Base-by-base conservation (phyloP, 805 yeast species). In the Starmera caribaea region DNA sequence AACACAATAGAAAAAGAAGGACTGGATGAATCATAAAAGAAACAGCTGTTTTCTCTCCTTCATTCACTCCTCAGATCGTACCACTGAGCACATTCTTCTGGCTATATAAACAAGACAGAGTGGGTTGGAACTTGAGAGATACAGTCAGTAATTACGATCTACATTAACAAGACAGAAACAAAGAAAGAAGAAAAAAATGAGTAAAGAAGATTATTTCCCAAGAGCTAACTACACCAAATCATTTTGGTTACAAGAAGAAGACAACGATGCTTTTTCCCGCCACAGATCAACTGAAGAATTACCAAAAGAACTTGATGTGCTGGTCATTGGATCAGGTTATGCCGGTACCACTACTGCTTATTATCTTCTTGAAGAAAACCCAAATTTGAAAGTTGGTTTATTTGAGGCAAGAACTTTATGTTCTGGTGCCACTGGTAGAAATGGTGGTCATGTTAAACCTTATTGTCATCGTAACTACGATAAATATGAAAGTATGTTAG, bases 391-490 rank as follows among this genome's bases (percentile, higher is more conserved):
- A 8, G 47, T 61, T 7, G 55, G 53, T 3, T 35, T 70, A 46
- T 53, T 64, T 8, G 76, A 71, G 45, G 74, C 73, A 3, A 52
- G 71, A 35, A 59, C 56, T 24, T 43, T 55, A 8, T 63, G 68
- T 36, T 53, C 63, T 10, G 69, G 71, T 29, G 75, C 74, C 7
- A 66, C 73, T 2, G 74, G 71, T 8, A 53, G 75, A 41, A 70
- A 70, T 42, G 74, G 75, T 16, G 75, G 75, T 3, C 75, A 70
- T 45, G 45, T 71, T 40, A 66, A 67, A 35, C 73, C 73, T 9
- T 40, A 48, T 32, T 38, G 43, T 32, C 52, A 49, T 32, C 43
- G 53, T 24, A 33, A 40, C 17, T 45, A 33, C 16, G 41, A 37
- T 7, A 17, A 30, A 9, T 48, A 49, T 34, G 30, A 39, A 14